These are phyloP conservation scores for Pseudogymnoascus sp. DNA, from an alignment of 2,329 filamentous ascomycete genomes.

Conservation along the genomic window DNA sequence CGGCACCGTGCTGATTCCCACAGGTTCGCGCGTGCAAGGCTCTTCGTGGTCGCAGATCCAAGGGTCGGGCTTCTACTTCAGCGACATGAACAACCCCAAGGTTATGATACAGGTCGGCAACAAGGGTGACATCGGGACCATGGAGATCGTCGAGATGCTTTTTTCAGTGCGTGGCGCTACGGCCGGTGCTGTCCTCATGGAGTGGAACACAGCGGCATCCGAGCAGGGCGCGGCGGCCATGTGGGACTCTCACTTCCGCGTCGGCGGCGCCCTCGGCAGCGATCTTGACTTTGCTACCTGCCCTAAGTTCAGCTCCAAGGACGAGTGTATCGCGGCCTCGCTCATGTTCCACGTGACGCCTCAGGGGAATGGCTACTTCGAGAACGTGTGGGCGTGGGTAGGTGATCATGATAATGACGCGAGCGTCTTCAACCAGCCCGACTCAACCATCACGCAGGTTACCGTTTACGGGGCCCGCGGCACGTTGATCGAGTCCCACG, in stretches of 20 bases:
- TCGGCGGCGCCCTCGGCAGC: constrained; percentile 42
- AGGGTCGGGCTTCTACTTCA: constrained; percentile 39
- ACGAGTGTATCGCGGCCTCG: constrained; percentile 30
- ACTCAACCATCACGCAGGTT: constrained; percentile 26
- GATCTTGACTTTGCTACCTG: constrained; percentile 38
- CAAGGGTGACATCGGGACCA: constrained; percentile 46
- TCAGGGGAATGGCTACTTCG: constrained; percentile 33
- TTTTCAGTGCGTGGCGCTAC: constrained; percentile 53
- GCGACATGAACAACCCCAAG: constrained; percentile 45
- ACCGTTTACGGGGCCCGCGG: constrained; percentile 34
- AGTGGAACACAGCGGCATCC: constrained; percentile 51
- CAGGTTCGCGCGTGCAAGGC: constrained; percentile 34
- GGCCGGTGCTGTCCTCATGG: constrained; percentile 54
- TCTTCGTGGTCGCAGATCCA: constrained; percentile 37
- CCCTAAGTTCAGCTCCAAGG: constrained; percentile 30
- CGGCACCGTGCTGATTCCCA: constrained; percentile 40
- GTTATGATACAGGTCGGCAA: constrained; percentile 53
- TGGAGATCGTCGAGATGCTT: constrained; percentile 57
- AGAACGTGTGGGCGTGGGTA: constrained; percentile 43
- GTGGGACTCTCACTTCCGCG: constrained; percentile 34
- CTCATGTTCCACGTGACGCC: constrained; percentile 30
- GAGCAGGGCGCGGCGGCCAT: constrained; percentile 40
- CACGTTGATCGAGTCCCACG: constrained; percentile 55
- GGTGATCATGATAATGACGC: constrained; percentile 36
- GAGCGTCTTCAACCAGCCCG: constrained; percentile 17